A percentile compares a stretch with the other conserved stretches of the same genome.
These are phyloP conservation scores for Triticum urartu DNA, from an alignment of 176 grass and related monocot species.

Conservation along the genomic window DNA sequence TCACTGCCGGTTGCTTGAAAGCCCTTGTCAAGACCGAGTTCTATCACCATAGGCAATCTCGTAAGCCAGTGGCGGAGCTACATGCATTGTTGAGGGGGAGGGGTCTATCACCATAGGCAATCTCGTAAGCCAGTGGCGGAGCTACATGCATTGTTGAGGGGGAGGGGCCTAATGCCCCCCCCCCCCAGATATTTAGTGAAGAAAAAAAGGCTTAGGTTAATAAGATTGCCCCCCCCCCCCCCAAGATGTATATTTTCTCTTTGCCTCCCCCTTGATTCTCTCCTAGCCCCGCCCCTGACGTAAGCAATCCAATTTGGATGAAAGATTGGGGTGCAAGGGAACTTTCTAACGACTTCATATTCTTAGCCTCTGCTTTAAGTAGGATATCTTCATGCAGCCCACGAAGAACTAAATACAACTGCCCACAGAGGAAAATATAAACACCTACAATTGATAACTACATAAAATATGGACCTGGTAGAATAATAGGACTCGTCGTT, in stretches of 20 bases:
- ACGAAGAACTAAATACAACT: constrained; percentile 88
- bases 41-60: constrained; percentile 92
- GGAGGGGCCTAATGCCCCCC: too few relatives aligned
- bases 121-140: constrained; percentile 30
- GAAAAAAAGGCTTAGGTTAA: too few relatives aligned
- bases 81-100: too few relatives aligned
- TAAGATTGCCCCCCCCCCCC: too few relatives aligned
- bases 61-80: constrained; percentile 1
- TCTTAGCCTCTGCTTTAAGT: constrained; percentile 48
- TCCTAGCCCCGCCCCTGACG: too few relatives aligned
- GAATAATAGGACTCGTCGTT: constrained; percentile 26
- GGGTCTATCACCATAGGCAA: constrained; percentile 82
- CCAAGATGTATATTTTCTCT: too few relatives aligned
- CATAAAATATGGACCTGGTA: constrained; percentile 31
- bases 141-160: too few relatives aligned
- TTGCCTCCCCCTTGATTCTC: too few relatives aligned
- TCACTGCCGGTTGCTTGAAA: constrained; percentile 64
- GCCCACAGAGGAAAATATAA: constrained; percentile 90
- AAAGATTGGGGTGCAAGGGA: constrained; percentile 96
- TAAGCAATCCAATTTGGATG: constrained; percentile 77
- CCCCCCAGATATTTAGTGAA: too few relatives aligned
- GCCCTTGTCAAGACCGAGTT: constrained; percentile 82
- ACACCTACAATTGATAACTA: constrained; percentile 84
- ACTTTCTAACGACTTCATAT: constrained; percentile 85
- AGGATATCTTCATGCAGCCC: constrained; percentile 71